Base-by-base conservation (phyloP, 768 basidiomycete species). In the Leccinellum albellum region DNA sequence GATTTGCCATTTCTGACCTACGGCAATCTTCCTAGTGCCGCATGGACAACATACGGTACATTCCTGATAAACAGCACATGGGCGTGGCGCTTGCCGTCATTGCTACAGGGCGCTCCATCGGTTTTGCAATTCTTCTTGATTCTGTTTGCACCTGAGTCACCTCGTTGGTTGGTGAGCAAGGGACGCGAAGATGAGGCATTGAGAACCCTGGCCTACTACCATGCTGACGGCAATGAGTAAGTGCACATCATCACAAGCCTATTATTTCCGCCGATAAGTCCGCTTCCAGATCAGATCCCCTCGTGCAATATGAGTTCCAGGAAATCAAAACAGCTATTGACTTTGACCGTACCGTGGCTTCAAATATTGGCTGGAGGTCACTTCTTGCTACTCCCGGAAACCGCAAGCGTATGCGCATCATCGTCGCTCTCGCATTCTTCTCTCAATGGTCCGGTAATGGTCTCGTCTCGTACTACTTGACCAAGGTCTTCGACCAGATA, bases 381-480 rank as follows among this genome's bases (percentile, higher is more conserved):
- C 79, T 94, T 61, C 72, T 90, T 66, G 64, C 75, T 44, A 89
- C 81, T 46, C 70, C 78, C 28, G 91, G 89, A 51, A 93, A 93
- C 79, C 76, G 82, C 61, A 85, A 78, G 71, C 88, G 91, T 56
- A 80, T 92, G 79, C 74, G 80, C 54, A 87, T 91, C 70, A 87
- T 92, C 70, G 68, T 88, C 60, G 86, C 86, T 48, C 75, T 91
- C 54, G 88, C 87, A 48, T 88, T 88, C 80, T 90, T 91, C 80
- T 90, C 88, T 3, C 87, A 89, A 64, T 91, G 88, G 89, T 90
- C 87, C 10, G 89, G 88, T 14, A 91, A 91, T 64, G 89, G 89
- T 66, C 85, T 92, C 53, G 86, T 89, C 51, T 89, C 87, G 7
- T 91, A 87, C 78, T 92, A 92, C 76, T 82, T 92, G 65, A 86